Evolutionary conservation across 73 alveolate genomes (phyloP).

Genomic region (Stentor roeselii): DNA sequence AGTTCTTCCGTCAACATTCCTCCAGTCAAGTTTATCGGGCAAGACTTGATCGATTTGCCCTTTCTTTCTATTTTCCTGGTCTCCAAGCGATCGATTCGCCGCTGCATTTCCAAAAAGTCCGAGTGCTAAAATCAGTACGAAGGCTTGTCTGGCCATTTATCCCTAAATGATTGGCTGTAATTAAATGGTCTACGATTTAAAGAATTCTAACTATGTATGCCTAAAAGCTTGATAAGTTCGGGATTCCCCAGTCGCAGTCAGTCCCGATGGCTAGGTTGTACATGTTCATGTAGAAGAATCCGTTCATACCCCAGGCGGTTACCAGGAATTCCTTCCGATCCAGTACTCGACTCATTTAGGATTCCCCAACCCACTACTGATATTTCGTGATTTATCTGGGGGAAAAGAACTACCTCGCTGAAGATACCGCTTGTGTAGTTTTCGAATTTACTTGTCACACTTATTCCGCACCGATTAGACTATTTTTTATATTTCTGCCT

Average conservation of each 20-base stretch:
- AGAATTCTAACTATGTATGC: slow-evolving; percentile 24
- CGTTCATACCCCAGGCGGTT: slow-evolving; percentile 93
- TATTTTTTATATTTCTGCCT: no score
- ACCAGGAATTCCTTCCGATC: slow-evolving; percentile 90
- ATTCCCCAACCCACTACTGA: slow-evolving; percentile 84
- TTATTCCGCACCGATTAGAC: slow-evolving; percentile 59
- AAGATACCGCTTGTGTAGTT: slow-evolving; percentile 81
- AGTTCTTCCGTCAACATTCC: slow-evolving; percentile 74
- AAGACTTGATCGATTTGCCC: background rate
- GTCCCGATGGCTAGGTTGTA: slow-evolving; percentile 63
- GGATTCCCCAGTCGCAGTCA: slow-evolving; percentile 60
- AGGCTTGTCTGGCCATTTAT: no score
- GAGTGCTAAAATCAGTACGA: no score
- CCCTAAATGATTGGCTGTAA: no score
- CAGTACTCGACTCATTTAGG: slow-evolving; percentile 76
- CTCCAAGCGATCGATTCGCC: background rate
- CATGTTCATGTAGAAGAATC: slow-evolving; percentile 80
- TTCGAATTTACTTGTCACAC: slow-evolving; percentile 51
- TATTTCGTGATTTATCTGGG: slow-evolving; percentile 58
- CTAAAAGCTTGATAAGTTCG: slow-evolving; percentile 38
- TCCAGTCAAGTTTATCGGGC: slow-evolving; percentile 45
- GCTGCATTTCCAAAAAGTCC: background rate
- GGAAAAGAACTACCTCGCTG: slow-evolving; percentile 35
- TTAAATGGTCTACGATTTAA: background rate
- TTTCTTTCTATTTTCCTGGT: background rate